Base-by-base conservation (phyloP, 2,329 filamentous ascomycete species). In the Colletotrichum destructivum region DNA sequence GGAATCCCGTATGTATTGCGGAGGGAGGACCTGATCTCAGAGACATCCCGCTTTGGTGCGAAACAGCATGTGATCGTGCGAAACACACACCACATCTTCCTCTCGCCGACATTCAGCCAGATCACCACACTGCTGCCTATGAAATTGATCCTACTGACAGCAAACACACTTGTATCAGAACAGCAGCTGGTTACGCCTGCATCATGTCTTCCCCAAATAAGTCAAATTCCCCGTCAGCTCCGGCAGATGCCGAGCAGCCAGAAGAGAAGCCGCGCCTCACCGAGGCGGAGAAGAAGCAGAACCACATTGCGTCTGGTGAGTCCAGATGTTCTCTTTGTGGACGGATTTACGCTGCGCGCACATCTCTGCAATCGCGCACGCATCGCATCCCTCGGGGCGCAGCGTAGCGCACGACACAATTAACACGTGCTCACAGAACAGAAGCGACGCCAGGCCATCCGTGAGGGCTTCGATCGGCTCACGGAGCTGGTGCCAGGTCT, bases 381-480 rank as follows among this genome's bases (percentile, higher is more conserved):
- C 38, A 26, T 44, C 38, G 15, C 55, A 49, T 76, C 74, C 16
- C 2, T 38, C 8, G 9, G 35, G 35, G 35, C 35, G 35, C 35
- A 75, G 71, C 12, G 73, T 26, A 2, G 71, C 60, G 46, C 73
- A 76, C 4, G 71, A 60, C 21, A 75, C 72, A 26, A 74, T 72
- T 21, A 77, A 49, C 69, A 75, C n/a, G 21, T 31, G 49, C 66
- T 26, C 44, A n/a, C 68, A 85, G 82, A 86, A 77, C 80, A 86
- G 75, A 85, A 87, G 75, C 80, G 84, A 47, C 79, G 85, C 40
- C 80, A 85, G 71, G 93, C 92, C 16, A 97, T 98, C 75, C 89
- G 95, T 57, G 91, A 94, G 70, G 94, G 93, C 68, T 97, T 97
- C 80, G 94, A 97, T 80, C 89, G 91, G 44, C 88, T 98, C 35